These are phyloP conservation scores for Rossbeevera mucosa DNA, from an alignment of 768 basidiomycete species.

Conservation along the genomic window DNA sequence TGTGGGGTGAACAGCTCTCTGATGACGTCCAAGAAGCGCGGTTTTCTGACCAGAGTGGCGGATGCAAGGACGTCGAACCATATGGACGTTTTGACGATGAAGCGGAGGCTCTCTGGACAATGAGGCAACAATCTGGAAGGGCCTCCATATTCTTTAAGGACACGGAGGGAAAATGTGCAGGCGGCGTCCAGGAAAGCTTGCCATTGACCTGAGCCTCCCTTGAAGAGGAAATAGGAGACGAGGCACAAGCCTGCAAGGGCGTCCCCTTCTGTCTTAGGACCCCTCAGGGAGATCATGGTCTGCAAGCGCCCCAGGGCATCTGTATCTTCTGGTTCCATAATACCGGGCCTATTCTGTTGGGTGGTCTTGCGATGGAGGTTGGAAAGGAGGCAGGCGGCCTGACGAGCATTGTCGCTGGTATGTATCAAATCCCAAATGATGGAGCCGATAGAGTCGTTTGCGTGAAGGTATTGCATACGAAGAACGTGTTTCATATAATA, in stretches of 20 bases:
- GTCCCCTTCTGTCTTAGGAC: constrained; percentile 49
- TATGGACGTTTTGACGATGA: constrained; percentile 78
- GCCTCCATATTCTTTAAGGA: constrained; percentile 42
- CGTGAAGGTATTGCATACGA: constrained; percentile 65
- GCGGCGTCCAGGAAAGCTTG: constrained; percentile 60
- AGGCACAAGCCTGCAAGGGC: constrained; percentile 76
- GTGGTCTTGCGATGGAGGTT: constrained; percentile 44
- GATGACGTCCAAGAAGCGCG: constrained; percentile 55
- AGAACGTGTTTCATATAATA: constrained; percentile 63
- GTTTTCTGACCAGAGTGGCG: constrained; percentile 57
- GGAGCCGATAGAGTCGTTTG: constrained; percentile 41
- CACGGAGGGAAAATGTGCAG: constrained; percentile 45
- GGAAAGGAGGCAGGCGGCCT: constrained; percentile 61
- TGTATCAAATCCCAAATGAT: constrained; percentile 52
- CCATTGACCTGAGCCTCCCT: constrained; percentile 72
- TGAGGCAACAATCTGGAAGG: constrained; percentile 42
- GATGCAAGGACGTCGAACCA: constrained; percentile 87
- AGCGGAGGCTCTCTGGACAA: constrained; percentile 51
- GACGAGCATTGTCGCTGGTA: constrained; percentile 42
- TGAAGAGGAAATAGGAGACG: constrained; percentile 74
- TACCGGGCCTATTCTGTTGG: constrained; percentile 21
- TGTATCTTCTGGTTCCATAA: constrained; percentile 23
- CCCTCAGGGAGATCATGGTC: constrained; percentile 15
- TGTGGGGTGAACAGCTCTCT: constrained; percentile 46
- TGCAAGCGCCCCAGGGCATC: constrained; percentile 25